Evolutionary conservation across 83 land plant species (phyloP).

Genomic region (Isoetes engelmannii): DNA sequence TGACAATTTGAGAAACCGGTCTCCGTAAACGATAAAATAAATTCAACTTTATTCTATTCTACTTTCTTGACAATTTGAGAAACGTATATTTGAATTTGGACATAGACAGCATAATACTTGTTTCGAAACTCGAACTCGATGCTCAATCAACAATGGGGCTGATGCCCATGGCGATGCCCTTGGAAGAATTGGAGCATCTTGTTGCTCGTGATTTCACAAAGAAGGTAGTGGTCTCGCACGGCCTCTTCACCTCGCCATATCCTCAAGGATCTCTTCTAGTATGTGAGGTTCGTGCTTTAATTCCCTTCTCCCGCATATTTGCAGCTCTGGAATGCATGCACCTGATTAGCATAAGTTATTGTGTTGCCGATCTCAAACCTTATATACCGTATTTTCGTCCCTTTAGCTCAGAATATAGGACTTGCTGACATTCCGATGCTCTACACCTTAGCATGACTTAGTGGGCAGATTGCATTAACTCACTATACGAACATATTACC

Average conservation of each 20-base stretch:
- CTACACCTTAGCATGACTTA: not conserved
- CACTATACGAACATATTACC: too few relatives aligned
- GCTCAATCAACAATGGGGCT: too few relatives aligned
- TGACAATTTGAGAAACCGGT: too few relatives aligned
- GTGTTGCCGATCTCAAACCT: not conserved
- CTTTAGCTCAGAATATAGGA: not conserved
- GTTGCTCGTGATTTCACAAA: slow-evolving; percentile 49
- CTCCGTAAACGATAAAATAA: too few relatives aligned
- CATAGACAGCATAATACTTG: too few relatives aligned
- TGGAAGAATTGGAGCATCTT: slow-evolving; percentile 44
- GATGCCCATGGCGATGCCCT: slow-evolving; percentile 33
- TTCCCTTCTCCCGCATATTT: not conserved
- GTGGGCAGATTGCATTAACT: not conserved
- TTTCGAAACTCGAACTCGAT: too few relatives aligned
- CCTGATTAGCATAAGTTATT: not conserved
- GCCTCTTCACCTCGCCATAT: slow-evolving; percentile 53
- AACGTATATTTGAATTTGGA: too few relatives aligned
- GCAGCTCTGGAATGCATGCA: not conserved
- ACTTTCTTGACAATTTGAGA: too few relatives aligned
- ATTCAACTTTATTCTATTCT: too few relatives aligned
- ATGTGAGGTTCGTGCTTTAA: slow-evolving; percentile 48
- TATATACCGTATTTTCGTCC: not conserved
- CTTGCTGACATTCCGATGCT: not conserved
- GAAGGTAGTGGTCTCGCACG: slow-evolving; percentile 47
- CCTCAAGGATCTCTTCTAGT: slow-evolving; percentile 54